phyloP scores from a whole-genome alignment of 2,329 filamentous ascomycete species.

The Epichloe bromicola region DNA sequence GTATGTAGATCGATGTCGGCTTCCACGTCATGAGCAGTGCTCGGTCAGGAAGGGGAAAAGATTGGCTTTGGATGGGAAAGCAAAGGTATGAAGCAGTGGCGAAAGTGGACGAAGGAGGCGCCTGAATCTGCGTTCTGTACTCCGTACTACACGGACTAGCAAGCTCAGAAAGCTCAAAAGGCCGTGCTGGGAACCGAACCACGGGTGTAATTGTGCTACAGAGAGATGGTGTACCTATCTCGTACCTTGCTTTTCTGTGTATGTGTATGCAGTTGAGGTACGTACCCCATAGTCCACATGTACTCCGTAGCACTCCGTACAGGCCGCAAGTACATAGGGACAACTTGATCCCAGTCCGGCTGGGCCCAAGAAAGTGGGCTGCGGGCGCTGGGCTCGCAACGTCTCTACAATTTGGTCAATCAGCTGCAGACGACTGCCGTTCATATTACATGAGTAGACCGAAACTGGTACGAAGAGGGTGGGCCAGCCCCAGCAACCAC shows the following conservation, averaged over 20 bases:
- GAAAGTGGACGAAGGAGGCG: not conserved
- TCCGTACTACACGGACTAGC: not conserved
- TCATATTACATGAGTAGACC: not conserved
- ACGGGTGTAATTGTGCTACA: not conserved
- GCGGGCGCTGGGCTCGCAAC: not conserved
- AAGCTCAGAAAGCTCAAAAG: not conserved
- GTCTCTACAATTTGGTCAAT: slow-evolving; percentile 3
- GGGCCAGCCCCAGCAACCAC: not conserved
- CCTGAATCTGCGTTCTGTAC: not conserved
- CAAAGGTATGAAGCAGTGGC: not conserved
- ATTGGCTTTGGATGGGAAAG: not conserved
- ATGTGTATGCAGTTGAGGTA: not conserved
- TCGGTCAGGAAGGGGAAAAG: not conserved
- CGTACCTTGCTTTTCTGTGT: not conserved
- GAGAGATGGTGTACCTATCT: not conserved
- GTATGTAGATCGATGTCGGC: not conserved
- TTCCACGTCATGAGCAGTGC: not conserved
- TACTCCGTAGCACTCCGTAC: not conserved
- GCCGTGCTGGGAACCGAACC: not conserved
- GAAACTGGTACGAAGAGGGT: not conserved
- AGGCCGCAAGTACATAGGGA: not conserved
- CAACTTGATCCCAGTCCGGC: not conserved
- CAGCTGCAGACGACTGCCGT: not conserved
- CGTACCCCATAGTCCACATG: not conserved
- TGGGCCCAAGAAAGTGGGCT: not conserved